Base-by-base conservation (phyloP, 352 stramenopile genomes). In the Phytophthora tentaculata region DNA sequence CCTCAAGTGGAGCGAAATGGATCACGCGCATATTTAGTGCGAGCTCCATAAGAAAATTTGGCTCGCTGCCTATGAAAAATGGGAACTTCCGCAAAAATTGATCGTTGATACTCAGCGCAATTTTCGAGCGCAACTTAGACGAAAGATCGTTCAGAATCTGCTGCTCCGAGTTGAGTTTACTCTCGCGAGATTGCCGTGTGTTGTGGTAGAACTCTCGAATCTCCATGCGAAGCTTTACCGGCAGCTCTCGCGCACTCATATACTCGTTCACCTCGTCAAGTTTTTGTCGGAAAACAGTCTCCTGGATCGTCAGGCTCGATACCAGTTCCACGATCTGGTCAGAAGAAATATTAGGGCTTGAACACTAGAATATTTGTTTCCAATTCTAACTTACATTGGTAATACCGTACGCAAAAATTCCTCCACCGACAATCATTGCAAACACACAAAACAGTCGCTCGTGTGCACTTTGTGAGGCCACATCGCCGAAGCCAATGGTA, bases 151-250 rank as follows among this genome's bases (percentile, higher is more conserved):
- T 76, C 6, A 93, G 64, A 54, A 93, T 89, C 13, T 87, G 70
- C 24, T 80, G 64, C 54, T 93, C 83, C 12, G 64, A 43, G n/a
- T 88, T 86, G 48, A 93, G 62, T 56, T 88, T 86, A 56, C 74
- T 85, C 63, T 93, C 84, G 8, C 76, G 78, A 0, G 83, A 93
- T 64, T 83, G 69, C 14, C 83, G 81, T 13, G 83, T 80, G 50
- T 93, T 93, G 53, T 90, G 80, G 63, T 86, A 93, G 48, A 93
- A 93, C 48, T 93, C 84, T 10, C 83, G 84, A 47, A 93, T 93
- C 56, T 93, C 84, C 51, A 88, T 80, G 1, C 84, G 83, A 23
- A 93, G 56, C 23, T 90, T 81, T 16, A 83, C 68, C 5, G 84
- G 84, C 35, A 93, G 52, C 56, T 93, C 83, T 9, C 83, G 77